Evolutionary conservation across 257 asterid genomes (phyloP).

Genomic region (Solanum piurae): DNA sequence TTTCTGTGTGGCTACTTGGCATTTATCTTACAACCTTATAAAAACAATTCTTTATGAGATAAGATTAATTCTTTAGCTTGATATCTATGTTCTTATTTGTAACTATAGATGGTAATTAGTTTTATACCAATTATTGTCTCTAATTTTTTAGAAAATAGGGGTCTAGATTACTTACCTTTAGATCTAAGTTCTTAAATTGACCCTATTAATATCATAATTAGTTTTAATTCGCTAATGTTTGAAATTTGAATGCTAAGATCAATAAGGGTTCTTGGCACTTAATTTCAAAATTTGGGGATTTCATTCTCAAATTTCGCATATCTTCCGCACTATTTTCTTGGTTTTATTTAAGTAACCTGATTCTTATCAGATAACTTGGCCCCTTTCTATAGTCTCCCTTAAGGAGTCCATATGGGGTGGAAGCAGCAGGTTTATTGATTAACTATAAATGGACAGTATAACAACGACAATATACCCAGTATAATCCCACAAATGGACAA

Average conservation of each 20-base stretch:
- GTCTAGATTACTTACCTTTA: not conserved
- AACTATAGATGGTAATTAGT: not conserved
- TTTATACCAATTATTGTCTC: not conserved
- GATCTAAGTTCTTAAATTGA: not conserved
- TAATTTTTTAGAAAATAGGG: no score
- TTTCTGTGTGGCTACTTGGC: not conserved
- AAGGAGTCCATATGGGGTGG: not conserved
- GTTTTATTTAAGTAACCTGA: not conserved
- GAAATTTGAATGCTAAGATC: not conserved
- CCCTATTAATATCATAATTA: not conserved
- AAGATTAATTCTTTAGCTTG: not conserved
- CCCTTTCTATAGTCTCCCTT: not conserved
- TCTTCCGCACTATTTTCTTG: not conserved
- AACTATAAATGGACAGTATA: not conserved
- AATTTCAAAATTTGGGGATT: not conserved
- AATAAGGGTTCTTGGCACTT: not conserved
- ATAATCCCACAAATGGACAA: not conserved
- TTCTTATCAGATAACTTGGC: not conserved
- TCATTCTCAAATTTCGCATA: not conserved
- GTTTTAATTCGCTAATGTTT: not conserved
- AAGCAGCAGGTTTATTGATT: not conserved
- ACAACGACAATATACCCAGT: not conserved
- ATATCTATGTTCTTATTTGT: not conserved
- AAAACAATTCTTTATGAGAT: not conserved
- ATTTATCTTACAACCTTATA: not conserved